Conservation (phyloP, 495 filamentous ascomycete genomes). For the Pseudotulostoma volvatum region DNA sequence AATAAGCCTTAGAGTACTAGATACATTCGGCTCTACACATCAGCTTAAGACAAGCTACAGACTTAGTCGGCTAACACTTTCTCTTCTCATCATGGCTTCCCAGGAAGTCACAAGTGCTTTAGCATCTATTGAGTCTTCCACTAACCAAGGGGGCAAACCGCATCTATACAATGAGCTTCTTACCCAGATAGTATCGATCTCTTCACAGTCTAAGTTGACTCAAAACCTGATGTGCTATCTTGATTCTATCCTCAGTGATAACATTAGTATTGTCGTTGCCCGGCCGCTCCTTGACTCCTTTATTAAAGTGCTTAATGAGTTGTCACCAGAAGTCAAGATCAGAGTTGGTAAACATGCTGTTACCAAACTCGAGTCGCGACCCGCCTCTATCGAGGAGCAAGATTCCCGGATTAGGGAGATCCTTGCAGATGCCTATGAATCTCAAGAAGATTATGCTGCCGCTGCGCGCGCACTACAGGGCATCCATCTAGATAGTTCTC, state of each 20-base stretch:
- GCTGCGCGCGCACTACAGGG: constrained; percentile 65
- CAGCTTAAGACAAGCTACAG: too few relatives aligned
- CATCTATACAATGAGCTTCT: constrained; percentile 53
- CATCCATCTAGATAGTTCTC: constrained; percentile 75
- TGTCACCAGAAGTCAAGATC: constrained; percentile 46
- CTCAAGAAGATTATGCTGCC: constrained; percentile 58
- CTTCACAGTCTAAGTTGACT: constrained; percentile 37
- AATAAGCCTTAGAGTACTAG: too few relatives aligned
- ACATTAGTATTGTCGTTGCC: constrained; percentile 57
- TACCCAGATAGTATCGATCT: constrained; percentile 38
- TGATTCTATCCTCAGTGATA: constrained; percentile 48
- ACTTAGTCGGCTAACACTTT: too few relatives aligned
- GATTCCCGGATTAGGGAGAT: constrained; percentile 63
- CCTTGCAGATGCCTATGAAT: constrained; percentile 69
- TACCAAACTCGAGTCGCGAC: constrained; percentile 42
- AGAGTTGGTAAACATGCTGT: constrained; percentile 54
- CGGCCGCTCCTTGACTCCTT: constrained; percentile 55
- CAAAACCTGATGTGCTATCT: constrained; percentile 53
- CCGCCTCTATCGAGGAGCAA: constrained; percentile 71
- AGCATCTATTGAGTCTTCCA: constrained; percentile 34
- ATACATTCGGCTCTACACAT: constrained; percentile 16
- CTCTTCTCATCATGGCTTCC: constrained; percentile 40
- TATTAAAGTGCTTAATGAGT: constrained; percentile 38
- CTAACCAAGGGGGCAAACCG: constrained; percentile 36
- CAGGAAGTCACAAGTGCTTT: constrained; percentile 39